Evolutionary conservation across 345 rosid genomes (phyloP).

Genomic region (Moringa oleifera): DNA sequence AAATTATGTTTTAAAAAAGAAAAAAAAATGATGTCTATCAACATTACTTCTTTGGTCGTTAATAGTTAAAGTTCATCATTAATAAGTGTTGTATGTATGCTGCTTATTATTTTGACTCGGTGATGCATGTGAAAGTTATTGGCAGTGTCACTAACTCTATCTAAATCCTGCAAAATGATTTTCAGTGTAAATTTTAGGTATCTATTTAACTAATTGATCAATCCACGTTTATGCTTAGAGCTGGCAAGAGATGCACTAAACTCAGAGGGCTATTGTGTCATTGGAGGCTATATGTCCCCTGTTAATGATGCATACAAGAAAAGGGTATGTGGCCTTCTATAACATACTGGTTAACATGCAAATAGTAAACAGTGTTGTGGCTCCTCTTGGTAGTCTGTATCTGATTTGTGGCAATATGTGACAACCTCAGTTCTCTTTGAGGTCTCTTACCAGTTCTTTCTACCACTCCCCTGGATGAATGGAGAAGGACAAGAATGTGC

Average conservation of each 20-base stretch:
- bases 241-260: constrained; percentile 75
- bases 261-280: constrained; percentile 56
- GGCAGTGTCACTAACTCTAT: too few relatives aligned
- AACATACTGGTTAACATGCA: neutral
- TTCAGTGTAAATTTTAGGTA: neutral
- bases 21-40: too few relatives aligned
- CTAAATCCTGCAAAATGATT: neutral
- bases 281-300: constrained; percentile 93
- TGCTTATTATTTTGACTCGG: neutral
- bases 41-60: too few relatives aligned
- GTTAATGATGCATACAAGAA: constrained; percentile 86
- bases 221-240: constrained; percentile 40
- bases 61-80: too few relatives aligned
- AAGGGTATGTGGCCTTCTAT: constrained; percentile 31
- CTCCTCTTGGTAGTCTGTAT: too few relatives aligned
- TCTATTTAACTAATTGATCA: constrained; percentile 1
- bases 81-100: neutral
- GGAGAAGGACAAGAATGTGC: neutral
- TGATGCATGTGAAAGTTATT: too few relatives aligned
- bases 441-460: neutral
- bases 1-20: too few relatives aligned
- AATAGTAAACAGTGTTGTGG: too few relatives aligned
- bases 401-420: neutral
- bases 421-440: neutral
- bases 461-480: neutral